Evolutionary conservation across 768 basidiomycete species (phyloP), one percentile per base, ranked within the genome.

Genomic region (Mycena maculata): DNA sequence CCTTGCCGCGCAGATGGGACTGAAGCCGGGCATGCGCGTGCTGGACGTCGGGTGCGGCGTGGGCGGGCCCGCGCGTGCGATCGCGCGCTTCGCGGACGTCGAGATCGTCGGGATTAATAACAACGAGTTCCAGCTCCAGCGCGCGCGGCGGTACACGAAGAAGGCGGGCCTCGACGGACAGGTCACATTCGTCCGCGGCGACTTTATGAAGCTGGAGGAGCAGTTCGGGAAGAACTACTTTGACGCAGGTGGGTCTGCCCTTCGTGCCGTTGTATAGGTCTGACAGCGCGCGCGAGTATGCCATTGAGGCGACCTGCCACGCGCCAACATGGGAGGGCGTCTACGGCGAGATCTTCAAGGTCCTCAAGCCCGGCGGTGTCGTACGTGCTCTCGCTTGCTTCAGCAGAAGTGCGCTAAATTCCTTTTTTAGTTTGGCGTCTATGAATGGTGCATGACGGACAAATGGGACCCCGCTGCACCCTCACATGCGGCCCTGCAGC

Each of bases 361-460:
- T 98, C 30, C 85, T 99, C 73, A 99, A 98, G 83, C 97, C 97
- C 0, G 97, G 96, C 82, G 97, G 97, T 69, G 84, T 93, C 23
- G 95, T 96, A 76, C 77, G 93, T 87, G 30, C 61, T 50, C 23
- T 25, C 8, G 3, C 2, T 47, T 68, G 5, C 22, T 18, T 38
- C 6, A 18, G 13, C 28, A 56, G 8, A 5, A 6, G 6, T 18
- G 33, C 50, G 25, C 23, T 42, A 27, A 25, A 55, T n/a, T 36
- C n/a, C 50, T 33, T 47, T 41, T 55, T 42, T 67, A 96, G 93
- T 98, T 98, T 79, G 97, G 96, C 75, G 93, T 99, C 39, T 99
- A 99, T 80, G 98, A 99, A 78, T 99, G 97, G 97, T 91, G 90
- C 80, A 98, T 99, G 98, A 98, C 98, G 22, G 96, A 98, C 78